These are phyloP conservation scores for Asparagopsis taxiformis DNA, from an alignment of 31 red algal genomes.

Conservation along the genomic window DNA sequence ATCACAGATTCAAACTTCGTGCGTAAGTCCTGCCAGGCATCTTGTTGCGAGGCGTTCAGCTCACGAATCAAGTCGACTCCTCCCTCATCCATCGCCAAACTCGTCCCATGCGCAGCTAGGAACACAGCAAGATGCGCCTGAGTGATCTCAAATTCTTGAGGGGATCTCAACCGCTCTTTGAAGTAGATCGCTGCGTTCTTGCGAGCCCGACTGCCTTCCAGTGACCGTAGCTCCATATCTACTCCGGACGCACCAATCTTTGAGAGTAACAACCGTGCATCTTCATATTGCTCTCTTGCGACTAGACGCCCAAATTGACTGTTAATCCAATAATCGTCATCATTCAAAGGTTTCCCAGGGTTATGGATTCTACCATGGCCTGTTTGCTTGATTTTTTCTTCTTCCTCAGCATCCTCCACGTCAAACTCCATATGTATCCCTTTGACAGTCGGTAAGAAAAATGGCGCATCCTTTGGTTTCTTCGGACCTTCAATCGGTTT, in stretches of 20 bases:
- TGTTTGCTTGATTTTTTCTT: neutral
- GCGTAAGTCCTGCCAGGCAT: conserved; percentile 56
- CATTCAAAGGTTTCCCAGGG: neutral
- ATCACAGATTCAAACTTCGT: conserved; percentile 50
- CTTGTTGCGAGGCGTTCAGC: conserved; percentile 39
- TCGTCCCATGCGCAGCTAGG: conserved; percentile 52
- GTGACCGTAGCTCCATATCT: conserved; percentile 66
- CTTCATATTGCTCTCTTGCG: conserved; percentile 19
- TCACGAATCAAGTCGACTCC: conserved; percentile 19
- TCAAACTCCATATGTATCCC: conserved; percentile 62
- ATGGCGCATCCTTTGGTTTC: conserved; percentile 66
- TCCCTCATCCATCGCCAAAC: conserved; percentile 38
- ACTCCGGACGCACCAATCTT: conserved; percentile 50
- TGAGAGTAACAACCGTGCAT: conserved; percentile 35
- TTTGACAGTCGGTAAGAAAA: conserved; percentile 76
- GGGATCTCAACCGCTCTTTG: conserved; percentile 18
- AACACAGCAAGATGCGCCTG: conserved; percentile 82
- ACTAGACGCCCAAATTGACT: conserved; percentile 38
- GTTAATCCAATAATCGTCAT: conserved; percentile 42
- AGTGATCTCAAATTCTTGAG: conserved; percentile 66
- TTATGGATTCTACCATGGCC: conserved; percentile 1
- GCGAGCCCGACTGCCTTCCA: conserved; percentile 46
- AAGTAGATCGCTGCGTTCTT: conserved; percentile 62
- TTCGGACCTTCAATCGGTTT: conserved; percentile 61
- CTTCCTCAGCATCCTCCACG: conserved; percentile 11